Conservation (phyloP, 345 rosid species). For the Jatropha curcas region DNA sequence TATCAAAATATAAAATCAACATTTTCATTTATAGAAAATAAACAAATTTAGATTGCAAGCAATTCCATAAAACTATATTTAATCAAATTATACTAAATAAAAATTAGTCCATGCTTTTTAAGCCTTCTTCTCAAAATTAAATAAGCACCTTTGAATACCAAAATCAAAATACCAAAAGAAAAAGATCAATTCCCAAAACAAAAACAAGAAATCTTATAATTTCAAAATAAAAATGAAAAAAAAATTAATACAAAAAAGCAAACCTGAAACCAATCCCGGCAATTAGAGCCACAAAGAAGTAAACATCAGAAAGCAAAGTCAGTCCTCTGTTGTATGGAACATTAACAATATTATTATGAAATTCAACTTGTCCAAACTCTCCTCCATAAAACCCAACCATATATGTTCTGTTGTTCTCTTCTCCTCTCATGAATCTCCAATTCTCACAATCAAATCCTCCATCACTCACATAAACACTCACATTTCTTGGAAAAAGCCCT, state of each 20-base stretch:
- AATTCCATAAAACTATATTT: no score
- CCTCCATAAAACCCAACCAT: neutral
- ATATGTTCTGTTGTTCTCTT: neutral
- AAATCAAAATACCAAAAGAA: no score
- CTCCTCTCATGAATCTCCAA: neutral
- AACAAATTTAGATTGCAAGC: no score
- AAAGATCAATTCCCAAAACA: neutral
- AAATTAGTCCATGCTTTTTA: no score
- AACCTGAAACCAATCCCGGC: constrained; percentile 5
- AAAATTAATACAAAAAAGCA: neutral
- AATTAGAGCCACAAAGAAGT: neutral
- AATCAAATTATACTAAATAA: no score
- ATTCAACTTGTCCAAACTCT: neutral
- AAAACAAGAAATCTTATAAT: neutral
- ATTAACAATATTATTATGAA: neutral
- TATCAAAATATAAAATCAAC: no score
- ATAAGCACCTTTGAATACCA: no score
- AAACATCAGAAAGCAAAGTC: neutral
- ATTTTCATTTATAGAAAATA: no score
- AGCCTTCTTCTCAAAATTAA: no score
- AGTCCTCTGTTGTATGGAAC: neutral
- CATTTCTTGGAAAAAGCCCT: neutral
- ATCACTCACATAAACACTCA: neutral
- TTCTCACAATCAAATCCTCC: neutral
- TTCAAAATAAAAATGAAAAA: neutral